Conservation (phyloP, 768 basidiomycete species). For the Agaricus sinodeliciosus region DNA sequence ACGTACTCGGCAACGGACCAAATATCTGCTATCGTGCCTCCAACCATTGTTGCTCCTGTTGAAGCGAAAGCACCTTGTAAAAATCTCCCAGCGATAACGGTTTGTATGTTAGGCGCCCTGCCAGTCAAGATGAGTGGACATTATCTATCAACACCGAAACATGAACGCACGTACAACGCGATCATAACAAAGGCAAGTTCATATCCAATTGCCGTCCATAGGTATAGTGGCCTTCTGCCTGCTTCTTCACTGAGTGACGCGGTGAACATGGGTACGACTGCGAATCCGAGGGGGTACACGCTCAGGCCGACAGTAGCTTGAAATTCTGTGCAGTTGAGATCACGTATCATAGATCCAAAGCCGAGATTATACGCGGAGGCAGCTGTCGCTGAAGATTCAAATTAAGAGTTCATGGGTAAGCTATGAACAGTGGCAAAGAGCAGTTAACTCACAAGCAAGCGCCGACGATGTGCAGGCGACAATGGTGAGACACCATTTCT, state of each 20-base stretch:
- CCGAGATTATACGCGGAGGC: slow-evolving; percentile 51
- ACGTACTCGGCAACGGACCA: slow-evolving; percentile 56
- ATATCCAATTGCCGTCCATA: slow-evolving; percentile 41
- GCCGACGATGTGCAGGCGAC: slow-evolving; percentile 32
- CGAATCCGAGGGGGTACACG: slow-evolving; percentile 56
- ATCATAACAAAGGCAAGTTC: slow-evolving; percentile 43
- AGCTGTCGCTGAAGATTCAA: slow-evolving; percentile 27
- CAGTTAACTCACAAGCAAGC: slow-evolving; percentile 30
- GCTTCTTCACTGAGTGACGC: slow-evolving; percentile 69
- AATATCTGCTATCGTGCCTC: slow-evolving; percentile 68
- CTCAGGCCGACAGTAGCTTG: slow-evolving; percentile 41
- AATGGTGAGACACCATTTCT: slow-evolving; percentile 20
- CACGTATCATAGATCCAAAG: slow-evolving; percentile 46
- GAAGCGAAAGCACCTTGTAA: slow-evolving; percentile 62
- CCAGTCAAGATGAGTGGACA: not conserved
- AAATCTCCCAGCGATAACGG: slow-evolving; percentile 61
- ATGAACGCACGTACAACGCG: slow-evolving; percentile 23
- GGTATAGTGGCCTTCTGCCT: slow-evolving; percentile 53
- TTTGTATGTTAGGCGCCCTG: slow-evolving; percentile 47
- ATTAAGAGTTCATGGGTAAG: not conserved
- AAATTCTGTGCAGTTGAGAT: slow-evolving; percentile 35
- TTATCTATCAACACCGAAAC: not conserved
- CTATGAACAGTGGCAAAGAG: not conserved
- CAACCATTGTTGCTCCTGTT: slow-evolving; percentile 67
- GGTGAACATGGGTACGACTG: slow-evolving; percentile 51